Base-by-base conservation (phyloP, 1,139 yeast species). In the Ogataea hybrid region DNA sequence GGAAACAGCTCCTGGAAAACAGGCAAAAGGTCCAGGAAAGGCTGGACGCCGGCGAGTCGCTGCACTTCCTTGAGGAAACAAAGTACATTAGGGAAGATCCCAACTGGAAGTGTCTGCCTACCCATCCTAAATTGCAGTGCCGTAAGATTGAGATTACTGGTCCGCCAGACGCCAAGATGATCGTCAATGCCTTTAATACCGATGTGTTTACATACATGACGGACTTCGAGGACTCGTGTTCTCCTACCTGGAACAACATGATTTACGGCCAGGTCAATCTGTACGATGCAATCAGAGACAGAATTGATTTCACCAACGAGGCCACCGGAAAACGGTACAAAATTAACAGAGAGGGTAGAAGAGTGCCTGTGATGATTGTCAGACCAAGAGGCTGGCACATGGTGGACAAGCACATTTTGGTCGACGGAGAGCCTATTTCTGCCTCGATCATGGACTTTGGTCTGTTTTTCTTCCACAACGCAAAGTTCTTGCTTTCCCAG, bases 181-280 rank as follows among this genome's bases (percentile, higher is more conserved):
- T 89, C 53, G 84, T 89, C 63, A 89, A 89, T 62, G 97, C 97
- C 15, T 77, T 89, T 61, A 89, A 89, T 69, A 81, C 96, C 4
- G 78, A 79, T 45, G 96, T 89, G 35, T 88, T 85, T 61, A 87
- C 96, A 37, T 89, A 89, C 66, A 89, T 89, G 97, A 83, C 94
- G 35, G 97, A 89, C 69, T 86, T 89, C 57, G 97, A 89, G 67
- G 97, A 89, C 69, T 87, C 96, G 25, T 81, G 89, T 57, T 83
- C 97, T 25, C 98, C 98, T 54, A 90, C 97, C 27, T 92, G 97
- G 97, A 69, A 69, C 54, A 89, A 88, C 67, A 76, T 87, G 73
- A 79, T 86, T 48, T 73, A 78, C 54, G 98, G 97, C 45, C 98
- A 92, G 70, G 88, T 85, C 53, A 90, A 92, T 67, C 72, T 92